phyloP scores from a whole-genome alignment of 2,329 filamentous ascomycete genomes.

The Phialemoniopsis sp. region DNA sequence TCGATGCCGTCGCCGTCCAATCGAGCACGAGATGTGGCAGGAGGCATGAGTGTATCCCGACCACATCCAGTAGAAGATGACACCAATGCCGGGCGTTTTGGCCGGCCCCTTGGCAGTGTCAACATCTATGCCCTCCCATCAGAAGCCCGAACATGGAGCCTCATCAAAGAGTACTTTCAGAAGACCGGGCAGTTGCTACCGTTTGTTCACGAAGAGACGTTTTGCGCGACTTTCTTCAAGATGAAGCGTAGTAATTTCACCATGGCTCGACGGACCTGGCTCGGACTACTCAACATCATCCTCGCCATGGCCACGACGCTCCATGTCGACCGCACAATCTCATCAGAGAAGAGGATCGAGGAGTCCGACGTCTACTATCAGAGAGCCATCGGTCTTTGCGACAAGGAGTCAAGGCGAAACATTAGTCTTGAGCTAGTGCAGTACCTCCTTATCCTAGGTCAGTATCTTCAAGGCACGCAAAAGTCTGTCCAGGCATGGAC shows the following conservation, averaged over 20 bases:
- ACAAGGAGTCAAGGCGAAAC: constrained; percentile 30
- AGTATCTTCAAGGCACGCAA: constrained; percentile 50
- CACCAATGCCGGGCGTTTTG: too few species aligned
- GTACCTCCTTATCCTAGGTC: constrained; percentile 40
- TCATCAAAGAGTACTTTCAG: constrained; percentile 10
- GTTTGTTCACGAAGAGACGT: constrained; percentile 11
- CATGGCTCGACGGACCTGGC: constrained; percentile 40
- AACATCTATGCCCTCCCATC: constrained; percentile 8
- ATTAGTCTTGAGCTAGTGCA: constrained; percentile 43
- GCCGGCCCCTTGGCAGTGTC: background rate
- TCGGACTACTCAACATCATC: constrained; percentile 45
- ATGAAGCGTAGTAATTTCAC: constrained; percentile 13
- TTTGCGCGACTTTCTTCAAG: constrained; percentile 9
- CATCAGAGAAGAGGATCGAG: constrained; percentile 25
- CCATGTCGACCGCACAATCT: constrained; percentile 18
- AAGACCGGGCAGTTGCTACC: constrained; percentile 15
- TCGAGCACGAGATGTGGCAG: background rate
- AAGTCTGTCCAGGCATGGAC: constrained; percentile 50
- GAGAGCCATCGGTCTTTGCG: constrained; percentile 36
- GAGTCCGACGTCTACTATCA: constrained; percentile 40
- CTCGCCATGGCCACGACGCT: constrained; percentile 40
- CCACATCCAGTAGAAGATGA: constrained; percentile 1
- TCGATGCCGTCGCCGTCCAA: background rate
- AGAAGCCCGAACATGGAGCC: constrained; percentile 6
- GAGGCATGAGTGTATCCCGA: constrained; percentile 2